Evolutionary conservation across 257 asterid genomes (phyloP).

Genomic region (Ajuga chamaepitys): DNA sequence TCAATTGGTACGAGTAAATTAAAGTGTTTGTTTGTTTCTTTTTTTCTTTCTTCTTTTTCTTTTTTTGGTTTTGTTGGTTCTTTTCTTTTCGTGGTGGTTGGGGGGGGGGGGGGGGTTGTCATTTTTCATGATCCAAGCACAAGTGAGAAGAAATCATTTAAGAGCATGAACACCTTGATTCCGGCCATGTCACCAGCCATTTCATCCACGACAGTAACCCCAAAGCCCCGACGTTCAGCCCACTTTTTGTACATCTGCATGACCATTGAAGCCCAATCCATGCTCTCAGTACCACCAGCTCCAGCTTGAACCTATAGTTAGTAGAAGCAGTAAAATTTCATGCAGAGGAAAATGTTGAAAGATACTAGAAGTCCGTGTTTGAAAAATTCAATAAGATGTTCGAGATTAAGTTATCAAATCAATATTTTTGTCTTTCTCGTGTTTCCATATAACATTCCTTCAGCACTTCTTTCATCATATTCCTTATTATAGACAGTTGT

Average conservation of each 20-base stretch:
- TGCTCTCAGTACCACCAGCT: constrained; percentile 99
- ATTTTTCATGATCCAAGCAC: neutral
- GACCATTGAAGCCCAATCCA: constrained; percentile 98
- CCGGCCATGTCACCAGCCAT: constrained; percentile 96
- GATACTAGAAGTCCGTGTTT: too few species aligned
- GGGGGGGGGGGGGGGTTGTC: neutral
- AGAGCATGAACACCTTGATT: constrained; percentile 73
- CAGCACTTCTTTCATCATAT: too few species aligned
- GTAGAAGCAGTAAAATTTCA: neutral
- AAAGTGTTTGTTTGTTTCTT: neutral
- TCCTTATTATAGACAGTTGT: too few species aligned
- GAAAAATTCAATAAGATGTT: too few species aligned
- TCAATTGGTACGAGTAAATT: neutral
- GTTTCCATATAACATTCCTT: too few species aligned
- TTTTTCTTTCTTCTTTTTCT: neutral
- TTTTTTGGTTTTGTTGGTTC: too few species aligned
- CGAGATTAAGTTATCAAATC: too few species aligned
- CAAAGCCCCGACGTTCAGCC: constrained; percentile 78
- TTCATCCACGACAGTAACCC: constrained; percentile 80
- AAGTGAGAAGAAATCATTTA: neutral
- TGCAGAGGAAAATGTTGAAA: neutral
- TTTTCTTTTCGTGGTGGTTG: neutral
- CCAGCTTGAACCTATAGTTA: constrained; percentile 86
- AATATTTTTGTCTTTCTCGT: too few species aligned
- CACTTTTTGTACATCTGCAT: constrained; percentile 91